These are phyloP conservation scores for Fusarium fracticaudum DNA, from an alignment of 2,329 filamentous ascomycete species.

Conservation along the genomic window DNA sequence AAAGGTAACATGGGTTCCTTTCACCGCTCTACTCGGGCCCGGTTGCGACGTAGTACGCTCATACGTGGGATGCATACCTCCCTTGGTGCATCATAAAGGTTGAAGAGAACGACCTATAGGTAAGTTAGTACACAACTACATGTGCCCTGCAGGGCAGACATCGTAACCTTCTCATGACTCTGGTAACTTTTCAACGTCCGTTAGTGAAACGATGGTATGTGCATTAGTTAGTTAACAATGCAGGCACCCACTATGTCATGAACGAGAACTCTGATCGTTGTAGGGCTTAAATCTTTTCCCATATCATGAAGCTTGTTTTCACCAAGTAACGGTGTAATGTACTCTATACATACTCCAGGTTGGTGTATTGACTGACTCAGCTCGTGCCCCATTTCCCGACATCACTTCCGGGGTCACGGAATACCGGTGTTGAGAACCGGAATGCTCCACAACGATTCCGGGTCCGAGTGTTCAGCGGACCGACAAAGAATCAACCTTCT, in stretches of 20 bases:
- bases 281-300: not conserved
- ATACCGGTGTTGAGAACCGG: not conserved
- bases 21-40: not conserved
- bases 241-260: not conserved
- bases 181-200: not conserved
- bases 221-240: not conserved
- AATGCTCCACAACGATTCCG: not conserved
- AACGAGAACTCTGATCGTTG: not conserved
- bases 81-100: not conserved
- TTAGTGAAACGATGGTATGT: conserved; percentile 1
- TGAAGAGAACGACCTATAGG: not conserved
- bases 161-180: not conserved
- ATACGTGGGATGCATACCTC: not conserved
- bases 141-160: not conserved
- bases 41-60: not conserved
- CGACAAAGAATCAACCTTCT: not conserved
- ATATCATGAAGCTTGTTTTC: not conserved
- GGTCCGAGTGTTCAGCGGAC: not conserved
- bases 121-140: not conserved
- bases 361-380: not conserved
- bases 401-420: not conserved
- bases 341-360: not conserved
- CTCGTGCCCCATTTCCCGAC: not conserved
- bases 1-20: not conserved
- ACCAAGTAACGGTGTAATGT: not conserved